phyloP scores from a whole-genome alignment of 768 basidiomycete genomes.

The Pulveroboletus sp. region DNA sequence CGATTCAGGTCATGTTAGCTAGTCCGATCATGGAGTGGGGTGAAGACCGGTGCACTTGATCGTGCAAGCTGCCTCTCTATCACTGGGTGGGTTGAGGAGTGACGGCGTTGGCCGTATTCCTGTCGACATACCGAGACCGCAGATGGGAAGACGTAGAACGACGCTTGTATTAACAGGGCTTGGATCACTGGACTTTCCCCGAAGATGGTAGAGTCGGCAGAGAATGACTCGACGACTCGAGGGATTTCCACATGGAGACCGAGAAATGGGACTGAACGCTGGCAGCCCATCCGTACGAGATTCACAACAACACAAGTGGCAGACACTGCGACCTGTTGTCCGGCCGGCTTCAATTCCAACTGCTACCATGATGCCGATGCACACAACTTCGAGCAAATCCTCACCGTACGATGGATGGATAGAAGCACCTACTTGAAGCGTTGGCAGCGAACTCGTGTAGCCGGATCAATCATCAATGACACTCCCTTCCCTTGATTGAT shows the following conservation, averaged over 20 bases:
- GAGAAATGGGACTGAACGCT: no score
- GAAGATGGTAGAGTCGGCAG: not conserved
- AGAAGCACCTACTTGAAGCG: not conserved
- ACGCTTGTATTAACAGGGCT: no score
- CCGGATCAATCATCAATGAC: not conserved
- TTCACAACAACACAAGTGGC: no score
- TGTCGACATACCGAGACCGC: no score
- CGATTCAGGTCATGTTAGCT: not conserved
- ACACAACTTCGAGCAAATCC: not conserved
- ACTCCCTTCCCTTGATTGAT: no score
- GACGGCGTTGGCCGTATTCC: not conserved
- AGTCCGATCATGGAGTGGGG: not conserved
- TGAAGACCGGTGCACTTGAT: not conserved
- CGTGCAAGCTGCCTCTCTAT: not conserved
- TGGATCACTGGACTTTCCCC: not conserved
- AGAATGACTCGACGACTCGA: not conserved
- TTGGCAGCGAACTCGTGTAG: not conserved
- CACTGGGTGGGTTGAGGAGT: not conserved
- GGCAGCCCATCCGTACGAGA: not conserved
- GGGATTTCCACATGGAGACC: no score
- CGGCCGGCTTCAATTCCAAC: not conserved
- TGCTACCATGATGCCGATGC: not conserved
- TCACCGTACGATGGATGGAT: not conserved
- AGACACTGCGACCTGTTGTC: not conserved
- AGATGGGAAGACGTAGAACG: no score